phyloP scores from a whole-genome alignment of 192 early-diverging fungal genomes.

The Coemansia sp. region DNA sequence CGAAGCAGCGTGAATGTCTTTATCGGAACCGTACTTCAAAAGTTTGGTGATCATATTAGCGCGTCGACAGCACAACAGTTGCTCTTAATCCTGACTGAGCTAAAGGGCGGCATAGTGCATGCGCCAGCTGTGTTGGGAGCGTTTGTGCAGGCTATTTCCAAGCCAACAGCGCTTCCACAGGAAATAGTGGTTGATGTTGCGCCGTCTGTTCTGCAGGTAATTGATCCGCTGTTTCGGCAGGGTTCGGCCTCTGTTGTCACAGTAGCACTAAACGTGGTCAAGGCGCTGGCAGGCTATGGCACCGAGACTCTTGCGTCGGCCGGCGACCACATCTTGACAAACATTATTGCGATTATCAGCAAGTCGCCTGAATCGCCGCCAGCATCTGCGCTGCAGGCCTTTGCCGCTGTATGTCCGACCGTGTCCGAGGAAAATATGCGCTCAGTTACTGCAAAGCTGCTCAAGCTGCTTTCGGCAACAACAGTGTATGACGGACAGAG shows the following conservation, averaged over 20 bases:
- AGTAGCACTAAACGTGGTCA: constrained; percentile 23
- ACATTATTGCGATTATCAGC: constrained; percentile 24
- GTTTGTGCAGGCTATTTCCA: constrained; percentile 12
- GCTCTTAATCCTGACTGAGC: constrained; percentile 9
- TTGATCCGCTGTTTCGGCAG: constrained; percentile 16
- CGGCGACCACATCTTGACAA: constrained; percentile 11
- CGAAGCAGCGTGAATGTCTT: constrained; percentile 16
- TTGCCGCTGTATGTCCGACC: constrained; percentile 28
- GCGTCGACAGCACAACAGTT: constrained; percentile 2
- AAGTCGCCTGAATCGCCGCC: constrained; percentile 32
- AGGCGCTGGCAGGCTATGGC: constrained; percentile 29
- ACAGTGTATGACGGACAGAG: constrained; percentile 29
- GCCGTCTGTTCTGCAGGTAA: constrained; percentile 7
- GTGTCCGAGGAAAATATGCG: constrained; percentile 14
- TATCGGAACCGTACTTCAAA: constrained; percentile 16
- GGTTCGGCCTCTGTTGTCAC: constrained; percentile 1
- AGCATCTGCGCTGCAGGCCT: constrained; percentile 24
- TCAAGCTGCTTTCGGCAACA: constrained; percentile 21
- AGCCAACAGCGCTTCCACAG: constrained; percentile 19
- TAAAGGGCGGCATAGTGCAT: constrained; percentile 11
- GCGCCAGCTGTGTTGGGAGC: constrained; percentile 16
- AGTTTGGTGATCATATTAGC: constrained; percentile 30
- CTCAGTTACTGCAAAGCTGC: constrained; percentile 6
- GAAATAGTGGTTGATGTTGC: constrained; percentile 14
- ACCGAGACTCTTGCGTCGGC: neutral